Base-by-base conservation (phyloP, 2,329 filamentous ascomycete species). In the Didymella glomerata region DNA sequence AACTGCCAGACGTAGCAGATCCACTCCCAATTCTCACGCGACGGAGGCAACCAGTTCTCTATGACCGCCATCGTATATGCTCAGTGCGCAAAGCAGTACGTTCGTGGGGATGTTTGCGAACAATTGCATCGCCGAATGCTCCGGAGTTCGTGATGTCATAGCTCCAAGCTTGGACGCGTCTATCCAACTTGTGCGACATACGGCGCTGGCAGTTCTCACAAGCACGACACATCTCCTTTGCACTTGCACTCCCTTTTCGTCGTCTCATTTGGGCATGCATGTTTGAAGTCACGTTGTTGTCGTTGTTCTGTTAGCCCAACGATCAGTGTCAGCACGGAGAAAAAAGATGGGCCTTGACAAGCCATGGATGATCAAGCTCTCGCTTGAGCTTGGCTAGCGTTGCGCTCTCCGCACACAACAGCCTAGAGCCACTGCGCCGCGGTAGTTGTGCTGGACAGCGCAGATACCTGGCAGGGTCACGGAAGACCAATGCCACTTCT, bases 1-100 rank as follows among this genome's bases (percentile, higher is more conserved):
- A 80, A 81, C 63, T 82, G 79, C 77, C 80, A 84, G 16, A 77
- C 60, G 44, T 70, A 77, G 54, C 73, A 75, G 24, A 82, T 66
- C 27, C 79, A 68, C 64, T 83, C 77, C 81, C 82, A 84, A 47
- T 81, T 80, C 74, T 82, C 80, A 44, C 80, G 79, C 54, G 81
- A 80, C 6, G 82, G 82, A 49, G 82, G 82, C 41, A 82, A 70
- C 72, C 79, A 77, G 49, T 75, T 76, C 51, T 78, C 71, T 11
- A 83, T 69, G 22, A 83, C 71, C 1, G 76, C 73, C 79, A 82
- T 82, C 9, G 7, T 61, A 14, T 25, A 34, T 10, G 11, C 16
- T 20, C 28, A 40, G n/a, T 13, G 36, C 18, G 20, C 22, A 22
- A 16, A 13, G 7, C 1, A 40, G 27, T 14, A 41, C 13, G 4